Conservation (phyloP, 345 rosid species). For the Brassica rapa region DNA sequence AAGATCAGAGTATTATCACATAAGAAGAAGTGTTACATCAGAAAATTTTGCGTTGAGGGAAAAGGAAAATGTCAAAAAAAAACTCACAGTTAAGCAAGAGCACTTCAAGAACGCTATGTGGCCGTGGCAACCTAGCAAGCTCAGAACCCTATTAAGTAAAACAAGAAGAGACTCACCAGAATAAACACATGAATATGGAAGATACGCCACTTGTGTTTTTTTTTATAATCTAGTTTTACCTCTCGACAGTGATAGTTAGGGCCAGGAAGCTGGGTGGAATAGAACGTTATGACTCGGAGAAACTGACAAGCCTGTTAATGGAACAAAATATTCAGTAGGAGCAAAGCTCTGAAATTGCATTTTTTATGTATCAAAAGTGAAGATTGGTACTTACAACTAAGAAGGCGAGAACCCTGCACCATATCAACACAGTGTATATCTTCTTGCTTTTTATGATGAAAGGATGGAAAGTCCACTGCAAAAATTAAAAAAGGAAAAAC, state of each 20-base stretch:
- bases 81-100: conserved; percentile 72
- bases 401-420: conserved; percentile 98
- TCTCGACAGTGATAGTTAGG: conserved; percentile 96
- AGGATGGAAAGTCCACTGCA: conserved; percentile 99
- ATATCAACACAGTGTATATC: conserved; percentile 86
- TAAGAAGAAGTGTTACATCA: conserved; percentile 5
- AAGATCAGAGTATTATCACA: conserved; percentile 20
- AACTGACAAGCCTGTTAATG: conserved; percentile 69
- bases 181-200: neutral
- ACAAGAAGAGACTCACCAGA: conserved; percentile 25
- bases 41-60: neutral
- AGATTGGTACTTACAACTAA: conserved; percentile 74
- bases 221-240: conserved; percentile 45
- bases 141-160: conserved; percentile 70
- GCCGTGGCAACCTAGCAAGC: conserved; percentile 84
- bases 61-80: neutral
- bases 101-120: conserved; percentile 63
- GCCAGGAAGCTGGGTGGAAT: conserved; percentile 96
- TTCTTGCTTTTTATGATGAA: conserved; percentile 87
- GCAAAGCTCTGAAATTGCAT: neutral
- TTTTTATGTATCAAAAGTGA: neutral
- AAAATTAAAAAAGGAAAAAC: neutral
- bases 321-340: conserved; percentile 5
- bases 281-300: conserved; percentile 86
- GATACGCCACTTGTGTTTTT: neutral